Evolutionary conservation across 2,329 filamentous ascomycete species (phyloP), one percentile per base, ranked within the genome.

Genomic region (Calonectria hongkongensis): DNA sequence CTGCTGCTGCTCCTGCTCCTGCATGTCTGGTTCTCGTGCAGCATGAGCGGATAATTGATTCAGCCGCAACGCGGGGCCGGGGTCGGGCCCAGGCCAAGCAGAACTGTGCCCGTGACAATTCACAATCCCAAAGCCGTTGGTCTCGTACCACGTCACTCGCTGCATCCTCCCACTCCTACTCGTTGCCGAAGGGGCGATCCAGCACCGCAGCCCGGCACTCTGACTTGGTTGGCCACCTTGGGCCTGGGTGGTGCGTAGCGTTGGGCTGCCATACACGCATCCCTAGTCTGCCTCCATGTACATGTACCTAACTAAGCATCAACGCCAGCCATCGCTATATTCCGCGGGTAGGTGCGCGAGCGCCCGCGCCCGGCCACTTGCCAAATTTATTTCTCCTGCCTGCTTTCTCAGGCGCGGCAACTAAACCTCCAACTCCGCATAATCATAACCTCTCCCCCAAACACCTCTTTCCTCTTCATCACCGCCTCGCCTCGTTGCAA

Each of bases 171-270:
- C 9, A 39, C 5, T 58, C 36, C 33, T 48, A 62, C 66, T 68
- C 56, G 66, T 47, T 56, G 28, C 50, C 25, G 33, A 64, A 66
- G 66, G 65, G 72, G 75, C 78, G 69, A 75, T 73, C 65, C 65
- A 41, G 65, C 60, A 45, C 70, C 66, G 39, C 45, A 39, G 54
- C 56, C 41, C 54, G 50, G 54, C 30, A 62, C 65, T 68, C 48
- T 65, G 70, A 68, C 65, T 63, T 68, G 66, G 66, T 68, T 68
- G 54, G 66, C 28, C 54, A 39, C 45, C 39, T 41, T 45, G 39
- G 25, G 39, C 25, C 30, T 41, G 58, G 58, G 36, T 63, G 39
- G 41, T 63, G 39, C 64, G 70, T 65, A 56, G 65, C 70, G 70
- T 72, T 72, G 70, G 70, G 70, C 70, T 72, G 65, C 70, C 65